phyloP scores from a whole-genome alignment of 495 filamentous ascomycete species.

The Talaromyces trachyspermus region DNA sequence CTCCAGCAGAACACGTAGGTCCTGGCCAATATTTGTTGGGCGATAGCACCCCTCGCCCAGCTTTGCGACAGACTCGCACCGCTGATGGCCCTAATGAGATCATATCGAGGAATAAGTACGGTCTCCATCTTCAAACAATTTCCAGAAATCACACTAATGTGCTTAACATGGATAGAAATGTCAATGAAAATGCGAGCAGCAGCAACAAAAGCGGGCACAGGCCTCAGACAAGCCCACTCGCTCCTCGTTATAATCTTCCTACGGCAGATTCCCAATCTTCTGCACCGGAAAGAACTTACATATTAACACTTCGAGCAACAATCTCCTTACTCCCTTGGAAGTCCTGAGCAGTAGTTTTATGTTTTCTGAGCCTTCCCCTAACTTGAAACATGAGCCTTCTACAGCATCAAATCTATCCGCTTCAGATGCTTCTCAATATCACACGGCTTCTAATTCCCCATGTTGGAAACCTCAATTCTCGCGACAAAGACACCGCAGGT shows the following conservation, averaged over 20 bases:
- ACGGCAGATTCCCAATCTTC: not conserved
- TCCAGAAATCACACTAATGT: conserved; percentile 30
- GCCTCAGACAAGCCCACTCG: conserved; percentile 6
- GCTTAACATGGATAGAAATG: conserved; percentile 45
- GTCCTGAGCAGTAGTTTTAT: conserved; percentile 1
- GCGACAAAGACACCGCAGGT: conserved; percentile 20
- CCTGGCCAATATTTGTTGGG: conserved; percentile 8
- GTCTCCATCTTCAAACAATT: not conserved
- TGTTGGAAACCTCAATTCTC: conserved; percentile 17
- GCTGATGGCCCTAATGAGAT: conserved; percentile 3
- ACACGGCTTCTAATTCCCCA: conserved; percentile 40
- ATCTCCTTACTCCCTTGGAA: not conserved
- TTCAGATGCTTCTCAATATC: conserved; percentile 38
- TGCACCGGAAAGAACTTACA: not conserved
- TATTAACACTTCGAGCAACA: not conserved
- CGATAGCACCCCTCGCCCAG: conserved; percentile 10
- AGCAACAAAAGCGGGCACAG: conserved; percentile 2
- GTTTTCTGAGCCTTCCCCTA: not conserved
- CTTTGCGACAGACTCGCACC: not conserved
- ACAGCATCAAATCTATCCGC: conserved; percentile 7
- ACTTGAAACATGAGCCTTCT: not conserved
- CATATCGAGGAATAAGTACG: not conserved
- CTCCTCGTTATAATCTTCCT: not conserved
- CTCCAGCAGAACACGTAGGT: not conserved
- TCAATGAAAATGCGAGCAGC: conserved; percentile 32